phyloP scores from a whole-genome alignment of 2,329 filamentous ascomycete genomes.

The Scedosporium aurantiacum region DNA sequence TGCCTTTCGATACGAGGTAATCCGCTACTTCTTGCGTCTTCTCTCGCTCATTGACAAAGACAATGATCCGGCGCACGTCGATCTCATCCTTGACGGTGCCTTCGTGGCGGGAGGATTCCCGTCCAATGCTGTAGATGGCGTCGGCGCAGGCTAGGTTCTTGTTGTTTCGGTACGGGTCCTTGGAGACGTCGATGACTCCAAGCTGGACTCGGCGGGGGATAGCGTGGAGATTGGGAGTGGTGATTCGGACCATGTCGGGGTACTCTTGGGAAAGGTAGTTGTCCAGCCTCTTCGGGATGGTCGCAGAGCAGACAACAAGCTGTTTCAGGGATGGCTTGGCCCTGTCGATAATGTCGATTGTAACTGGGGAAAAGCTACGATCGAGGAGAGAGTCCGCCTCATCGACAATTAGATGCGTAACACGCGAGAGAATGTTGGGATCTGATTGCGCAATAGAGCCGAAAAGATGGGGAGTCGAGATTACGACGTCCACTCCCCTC shows the following conservation, averaged over 20 bases:
- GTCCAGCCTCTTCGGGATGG: constrained; percentile 84
- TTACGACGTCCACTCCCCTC: constrained; percentile 70
- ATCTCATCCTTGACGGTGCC: constrained; percentile 40
- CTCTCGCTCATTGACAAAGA: constrained; percentile 95
- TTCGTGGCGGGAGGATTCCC: constrained; percentile 53
- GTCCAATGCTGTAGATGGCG: constrained; percentile 86
- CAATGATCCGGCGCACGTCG: constrained; percentile 74
- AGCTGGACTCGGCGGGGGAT: constrained; percentile 92
- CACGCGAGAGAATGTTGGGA: constrained; percentile 84
- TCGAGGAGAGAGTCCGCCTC: constrained; percentile 96
- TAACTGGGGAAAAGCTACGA: constrained; percentile 78
- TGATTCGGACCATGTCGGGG: constrained; percentile 73
- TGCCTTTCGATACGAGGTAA: constrained; percentile 73
- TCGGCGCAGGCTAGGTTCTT: constrained; percentile 90
- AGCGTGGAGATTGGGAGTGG: constrained; percentile 90
- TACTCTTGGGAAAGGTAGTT: constrained; percentile 71
- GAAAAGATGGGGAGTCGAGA: constrained; percentile 83
- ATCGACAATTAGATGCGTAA: constrained; percentile 80
- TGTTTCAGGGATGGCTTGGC: constrained; percentile 72
- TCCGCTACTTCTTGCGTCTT: constrained; percentile 70
- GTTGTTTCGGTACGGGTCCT: constrained; percentile 88
- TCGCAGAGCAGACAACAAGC: constrained; percentile 87
- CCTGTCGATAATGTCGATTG: constrained; percentile 71
- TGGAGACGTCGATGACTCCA: constrained; percentile 82
- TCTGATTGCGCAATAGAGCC: constrained; percentile 79